phyloP scores from a whole-genome alignment of 2,329 filamentous ascomycete species.

The Penicillium sclerotiorum region DNA sequence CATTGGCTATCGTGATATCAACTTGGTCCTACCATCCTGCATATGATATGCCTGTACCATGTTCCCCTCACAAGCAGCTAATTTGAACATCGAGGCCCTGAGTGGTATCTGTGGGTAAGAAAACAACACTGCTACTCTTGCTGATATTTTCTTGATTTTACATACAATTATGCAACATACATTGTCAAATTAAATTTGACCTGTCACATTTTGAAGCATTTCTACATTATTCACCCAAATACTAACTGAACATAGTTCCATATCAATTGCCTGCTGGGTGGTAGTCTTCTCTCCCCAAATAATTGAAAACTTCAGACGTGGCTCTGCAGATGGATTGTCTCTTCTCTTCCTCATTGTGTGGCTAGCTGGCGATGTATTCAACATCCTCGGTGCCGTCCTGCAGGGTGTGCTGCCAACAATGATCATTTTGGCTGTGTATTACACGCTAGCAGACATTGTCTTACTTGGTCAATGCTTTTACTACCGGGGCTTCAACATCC shows the following conservation, averaged over 20 bases:
- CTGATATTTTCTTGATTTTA: neutral
- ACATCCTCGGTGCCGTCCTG: constrained; percentile 87
- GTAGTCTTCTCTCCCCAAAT: constrained; percentile 98
- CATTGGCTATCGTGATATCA: constrained; percentile 3
- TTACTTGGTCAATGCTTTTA: constrained; percentile 90
- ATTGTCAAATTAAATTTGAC: neutral
- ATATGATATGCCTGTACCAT: constrained; percentile 27
- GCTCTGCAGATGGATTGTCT: constrained; percentile 84
- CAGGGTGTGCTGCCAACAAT: constrained; percentile 94
- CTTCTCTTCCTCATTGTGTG: constrained; percentile 91
- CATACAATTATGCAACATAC: neutral
- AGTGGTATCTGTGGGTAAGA: constrained; percentile 85
- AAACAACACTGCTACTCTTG: neutral
- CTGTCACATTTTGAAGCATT: constrained; percentile 1
- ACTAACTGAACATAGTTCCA: constrained; percentile 62
- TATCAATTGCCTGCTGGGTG: constrained; percentile 97
- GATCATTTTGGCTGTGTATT: constrained; percentile 92
- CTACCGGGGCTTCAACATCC: constrained; percentile 74
- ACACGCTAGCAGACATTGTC: constrained; percentile 88
- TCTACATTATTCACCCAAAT: constrained; percentile 8
- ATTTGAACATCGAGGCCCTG: constrained; percentile 84
- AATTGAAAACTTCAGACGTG: constrained; percentile 85
- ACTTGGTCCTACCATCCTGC: neutral
- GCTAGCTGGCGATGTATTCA: constrained; percentile 94
- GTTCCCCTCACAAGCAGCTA: constrained; percentile 48